Conservation (phyloP, 2,329 filamentous ascomycete genomes). For the Chaetomium sp. region DNA sequence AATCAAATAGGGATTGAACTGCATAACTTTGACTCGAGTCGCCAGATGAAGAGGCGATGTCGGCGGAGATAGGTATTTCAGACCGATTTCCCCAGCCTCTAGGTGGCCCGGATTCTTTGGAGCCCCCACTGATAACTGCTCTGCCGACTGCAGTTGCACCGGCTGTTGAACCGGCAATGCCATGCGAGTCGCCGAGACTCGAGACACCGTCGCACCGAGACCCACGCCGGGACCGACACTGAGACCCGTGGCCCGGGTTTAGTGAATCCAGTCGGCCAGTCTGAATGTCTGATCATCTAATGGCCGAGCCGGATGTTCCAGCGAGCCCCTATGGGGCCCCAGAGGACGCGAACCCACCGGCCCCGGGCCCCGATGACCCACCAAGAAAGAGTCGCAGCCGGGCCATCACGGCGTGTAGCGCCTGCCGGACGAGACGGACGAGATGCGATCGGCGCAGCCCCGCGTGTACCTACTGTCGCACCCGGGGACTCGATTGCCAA, state of each 20-base stretch:
- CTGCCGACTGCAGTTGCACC: not conserved
- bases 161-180: not conserved
- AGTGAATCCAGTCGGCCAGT: no score
- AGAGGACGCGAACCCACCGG: not conserved
- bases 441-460: slow-evolving; percentile 10
- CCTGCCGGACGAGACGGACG: slow-evolving; percentile 7
- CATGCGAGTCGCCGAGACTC: not conserved
- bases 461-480: slow-evolving; percentile 7
- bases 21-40: no score
- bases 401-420: slow-evolving; percentile 6
- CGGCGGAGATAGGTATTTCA: slow-evolving; percentile 5
- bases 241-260: no score
- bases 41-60: not conserved
- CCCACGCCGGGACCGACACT: no score
- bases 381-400: slow-evolving; percentile 5
- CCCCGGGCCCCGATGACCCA: not conserved
- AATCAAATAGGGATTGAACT: no score
- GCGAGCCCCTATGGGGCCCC: not conserved
- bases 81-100: not conserved
- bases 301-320: not conserved
- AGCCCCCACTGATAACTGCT: not conserved
- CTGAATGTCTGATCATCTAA: not conserved
- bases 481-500: slow-evolving; percentile 7
- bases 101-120: not conserved
- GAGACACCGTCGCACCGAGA: no score